Base-by-base conservation (phyloP, 192 early-diverging fungal genomes). In the Obelidium mucronatum region DNA sequence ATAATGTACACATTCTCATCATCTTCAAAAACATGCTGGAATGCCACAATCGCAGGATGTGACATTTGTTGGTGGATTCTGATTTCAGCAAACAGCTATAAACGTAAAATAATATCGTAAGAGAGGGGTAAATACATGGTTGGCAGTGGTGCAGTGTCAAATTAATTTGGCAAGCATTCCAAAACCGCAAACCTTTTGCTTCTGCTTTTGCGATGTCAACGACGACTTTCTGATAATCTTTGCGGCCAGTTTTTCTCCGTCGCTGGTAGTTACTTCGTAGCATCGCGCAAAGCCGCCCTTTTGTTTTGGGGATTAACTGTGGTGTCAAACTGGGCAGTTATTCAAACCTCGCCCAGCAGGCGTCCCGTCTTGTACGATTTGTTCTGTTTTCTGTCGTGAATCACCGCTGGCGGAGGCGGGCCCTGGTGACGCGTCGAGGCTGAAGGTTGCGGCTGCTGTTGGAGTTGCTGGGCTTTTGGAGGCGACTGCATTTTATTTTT, bases 201-300 rank as follows among this genome's bases (percentile, higher is more conserved):
- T 86, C 68, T 89, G 84, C 76, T 90, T 90, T 58, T 74, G 58
- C 22, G 88, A 82, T 60, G 76, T 88, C 26, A 80, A 55, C 15
- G 80, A 80, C 15, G 74, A 84, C 59, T 93, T 93, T n/a, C 81
- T 56, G 22, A 93, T 80, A 2, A 92, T 83, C 75, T 92, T 92
- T 55, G 79, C 89, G 83, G 95, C 95, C 64, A 86, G 90, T 34
- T 84, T 78, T 24, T 78, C 73, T 1, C 83, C 77, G 5, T 19
- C 5, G 35, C 82, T 83, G 1, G 62, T 36, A 48, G 88, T 83
- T n/a, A 94, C 93, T 60, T 90, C 82, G 67, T 92, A 97, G 76
- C 93, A 94, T 35, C 91, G 87, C 2, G 94, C 95, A 84, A 97
- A 97, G 26, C 95, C 95, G 34, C 95, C 95, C 94, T 96, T 63